phyloP scores from a whole-genome alignment of 2,329 filamentous ascomycete genomes.

The Ilyonectria destructans region DNA sequence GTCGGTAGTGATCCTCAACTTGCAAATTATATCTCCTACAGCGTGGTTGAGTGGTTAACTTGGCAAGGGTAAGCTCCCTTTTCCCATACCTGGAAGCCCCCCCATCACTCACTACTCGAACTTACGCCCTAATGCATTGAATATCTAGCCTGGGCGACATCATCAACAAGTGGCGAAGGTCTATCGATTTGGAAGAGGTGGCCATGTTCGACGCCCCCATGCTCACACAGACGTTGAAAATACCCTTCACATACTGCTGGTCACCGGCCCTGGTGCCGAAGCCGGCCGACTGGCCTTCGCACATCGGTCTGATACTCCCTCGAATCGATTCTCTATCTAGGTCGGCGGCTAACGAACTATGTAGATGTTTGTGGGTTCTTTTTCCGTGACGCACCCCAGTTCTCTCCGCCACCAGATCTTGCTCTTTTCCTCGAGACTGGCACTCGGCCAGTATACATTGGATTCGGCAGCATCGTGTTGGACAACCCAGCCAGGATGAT shows the following conservation, averaged over 20 bases:
- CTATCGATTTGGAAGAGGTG: constrained; percentile 80
- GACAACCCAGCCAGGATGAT: constrained; percentile 78
- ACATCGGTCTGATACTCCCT: constrained; percentile 64
- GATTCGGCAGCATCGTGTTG: constrained; percentile 82
- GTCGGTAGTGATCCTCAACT: background rate
- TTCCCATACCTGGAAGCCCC: too few relatives aligned
- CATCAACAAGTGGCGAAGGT: constrained; percentile 81
- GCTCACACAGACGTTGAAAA: constrained; percentile 79
- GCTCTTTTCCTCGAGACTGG: constrained; percentile 71
- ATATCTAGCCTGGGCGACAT: constrained; percentile 74
- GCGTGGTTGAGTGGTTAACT: constrained; percentile 10
- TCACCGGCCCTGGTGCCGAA: constrained; percentile 83
- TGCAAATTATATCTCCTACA: constrained; percentile 9
- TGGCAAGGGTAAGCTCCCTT: constrained; percentile 11
- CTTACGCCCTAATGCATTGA: background rate
- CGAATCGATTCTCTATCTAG: too few relatives aligned
- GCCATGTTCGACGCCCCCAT: constrained; percentile 86
- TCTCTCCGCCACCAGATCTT: constrained; percentile 69
- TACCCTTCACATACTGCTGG: constrained; percentile 94
- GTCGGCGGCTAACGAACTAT: background rate
- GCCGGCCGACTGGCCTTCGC: constrained; percentile 69
- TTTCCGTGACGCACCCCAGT: constrained; percentile 72
- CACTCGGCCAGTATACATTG: constrained; percentile 77
- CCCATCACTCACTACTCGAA: background rate
- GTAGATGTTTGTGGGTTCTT: constrained; percentile 72